These are phyloP conservation scores for Hippophae tibetana DNA, from an alignment of 306 rosid species.

Conservation along the genomic window DNA sequence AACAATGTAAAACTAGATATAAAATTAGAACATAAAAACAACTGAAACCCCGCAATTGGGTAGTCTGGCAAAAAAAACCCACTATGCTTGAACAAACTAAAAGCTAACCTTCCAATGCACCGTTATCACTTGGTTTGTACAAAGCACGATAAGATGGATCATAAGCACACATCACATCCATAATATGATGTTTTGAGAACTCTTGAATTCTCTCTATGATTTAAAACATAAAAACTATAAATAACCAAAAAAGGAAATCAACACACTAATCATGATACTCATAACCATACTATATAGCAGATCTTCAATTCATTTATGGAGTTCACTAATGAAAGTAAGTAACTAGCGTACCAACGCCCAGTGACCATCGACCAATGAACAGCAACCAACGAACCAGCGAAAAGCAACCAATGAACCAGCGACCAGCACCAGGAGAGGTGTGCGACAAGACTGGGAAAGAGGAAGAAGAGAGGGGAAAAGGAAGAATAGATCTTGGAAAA, in stretches of 20 bases:
- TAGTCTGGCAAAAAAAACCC: background rate
- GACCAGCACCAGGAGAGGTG: too few species aligned
- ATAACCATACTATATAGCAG: background rate
- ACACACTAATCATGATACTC: constrained; percentile 1
- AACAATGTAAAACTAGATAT: too few species aligned
- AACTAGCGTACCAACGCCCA: too few species aligned
- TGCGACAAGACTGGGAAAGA: too few species aligned
- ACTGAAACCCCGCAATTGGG: too few species aligned
- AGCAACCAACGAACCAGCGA: too few species aligned
- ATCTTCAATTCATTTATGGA: constrained; percentile 1
- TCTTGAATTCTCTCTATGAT: constrained; percentile 92
- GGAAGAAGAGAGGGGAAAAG: too few species aligned
- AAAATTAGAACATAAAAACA: background rate
- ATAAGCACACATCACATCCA: constrained; percentile 89
- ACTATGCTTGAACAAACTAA: constrained; percentile 6
- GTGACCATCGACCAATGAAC: too few species aligned
- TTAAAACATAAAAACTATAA: constrained; percentile 30
- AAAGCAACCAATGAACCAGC: too few species aligned
- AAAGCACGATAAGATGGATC: constrained; percentile 89
- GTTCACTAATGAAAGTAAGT: background rate
- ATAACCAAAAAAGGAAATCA: constrained; percentile 9
- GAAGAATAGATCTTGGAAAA: too few species aligned
- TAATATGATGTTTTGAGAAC: constrained; percentile 80
- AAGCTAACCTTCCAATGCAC: constrained; percentile 62
- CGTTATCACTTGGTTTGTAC: constrained; percentile 74